phyloP scores from a whole-genome alignment of 2,329 filamentous ascomycete species.

The Phialophora macrospora region DNA sequence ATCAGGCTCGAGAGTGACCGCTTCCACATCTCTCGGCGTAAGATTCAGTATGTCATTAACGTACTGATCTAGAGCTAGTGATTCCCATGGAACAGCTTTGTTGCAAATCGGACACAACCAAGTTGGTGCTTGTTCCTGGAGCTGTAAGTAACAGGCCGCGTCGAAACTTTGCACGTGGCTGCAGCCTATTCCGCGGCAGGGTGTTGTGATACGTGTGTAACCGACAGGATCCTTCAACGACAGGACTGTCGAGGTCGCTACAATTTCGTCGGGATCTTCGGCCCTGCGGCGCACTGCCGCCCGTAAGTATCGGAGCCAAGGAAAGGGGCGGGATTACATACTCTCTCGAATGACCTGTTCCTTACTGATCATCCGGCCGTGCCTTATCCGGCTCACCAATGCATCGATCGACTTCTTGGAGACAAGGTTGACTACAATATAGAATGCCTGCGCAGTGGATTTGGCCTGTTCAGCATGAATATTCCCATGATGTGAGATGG shows the following conservation, averaged over 20 bases:
- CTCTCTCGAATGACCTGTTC: constrained; percentile 81
- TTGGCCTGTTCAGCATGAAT: constrained; percentile 38
- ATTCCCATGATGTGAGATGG: constrained; percentile 32
- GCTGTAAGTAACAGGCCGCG: constrained; percentile 84
- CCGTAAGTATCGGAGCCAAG: constrained; percentile 37
- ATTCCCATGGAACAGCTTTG: constrained; percentile 78
- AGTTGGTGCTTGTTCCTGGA: constrained; percentile 94
- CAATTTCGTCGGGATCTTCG: constrained; percentile 79
- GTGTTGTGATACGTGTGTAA: constrained; percentile 77
- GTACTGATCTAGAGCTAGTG: constrained; percentile 86
- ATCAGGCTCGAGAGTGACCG: constrained; percentile 87
- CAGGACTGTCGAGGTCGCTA: constrained; percentile 83
- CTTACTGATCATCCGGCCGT: constrained; percentile 71
- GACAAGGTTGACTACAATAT: constrained; percentile 75
- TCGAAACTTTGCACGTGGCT: constrained; percentile 95
- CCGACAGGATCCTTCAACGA: constrained; percentile 92
- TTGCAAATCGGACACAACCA: constrained; percentile 97
- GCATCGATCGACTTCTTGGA: constrained; percentile 72
- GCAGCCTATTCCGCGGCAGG: constrained; percentile 79
- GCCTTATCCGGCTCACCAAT: constrained; percentile 70
- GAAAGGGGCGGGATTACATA: constrained; percentile 48
- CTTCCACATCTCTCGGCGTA: constrained; percentile 73
- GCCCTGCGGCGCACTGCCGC: constrained; percentile 74
- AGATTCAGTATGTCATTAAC: constrained; percentile 82
- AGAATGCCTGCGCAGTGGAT: constrained; percentile 65